These are phyloP conservation scores for Gentiana dahurica DNA, from an alignment of 257 asterid species.

Conservation along the genomic window DNA sequence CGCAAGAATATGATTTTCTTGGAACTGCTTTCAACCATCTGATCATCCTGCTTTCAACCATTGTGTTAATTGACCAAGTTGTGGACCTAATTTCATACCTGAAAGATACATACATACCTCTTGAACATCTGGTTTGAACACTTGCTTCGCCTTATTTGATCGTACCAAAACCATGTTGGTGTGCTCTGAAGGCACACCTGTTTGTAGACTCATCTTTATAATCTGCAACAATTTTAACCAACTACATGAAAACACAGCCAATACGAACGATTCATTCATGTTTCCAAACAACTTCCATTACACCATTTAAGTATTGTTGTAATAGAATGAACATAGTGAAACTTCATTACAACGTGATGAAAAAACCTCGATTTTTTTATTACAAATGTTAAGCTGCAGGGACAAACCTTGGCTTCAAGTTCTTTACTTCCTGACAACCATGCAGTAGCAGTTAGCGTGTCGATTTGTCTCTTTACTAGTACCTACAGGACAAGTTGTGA, in stretches of 20 bases:
- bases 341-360: neutral
- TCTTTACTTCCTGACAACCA: slow-evolving; percentile 70
- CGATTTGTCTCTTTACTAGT: slow-evolving; percentile 51
- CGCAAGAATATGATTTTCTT: slow-evolving; percentile 35
- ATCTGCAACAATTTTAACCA: slow-evolving; percentile 26
- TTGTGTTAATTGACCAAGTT: too few species aligned
- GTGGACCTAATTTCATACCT: too few species aligned
- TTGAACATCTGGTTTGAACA: slow-evolving; percentile 21
- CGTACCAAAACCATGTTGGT: slow-evolving; percentile 50
- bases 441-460: slow-evolving; percentile 48
- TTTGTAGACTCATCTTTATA: slow-evolving; percentile 53
- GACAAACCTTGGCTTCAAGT: slow-evolving; percentile 57
- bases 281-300: too few species aligned
- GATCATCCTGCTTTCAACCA: slow-evolving; percentile 11
- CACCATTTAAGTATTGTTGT: too few species aligned
- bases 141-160: slow-evolving; percentile 27
- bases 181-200: slow-evolving; percentile 61
- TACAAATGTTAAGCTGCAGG: neutral
- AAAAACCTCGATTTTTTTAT: neutral
- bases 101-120: slow-evolving; percentile 29
- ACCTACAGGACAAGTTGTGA: slow-evolving; percentile 28
- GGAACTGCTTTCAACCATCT: slow-evolving; percentile 22
- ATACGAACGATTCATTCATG: too few species aligned
- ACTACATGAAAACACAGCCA: too few species aligned
- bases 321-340: neutral